Evolutionary conservation across 2,329 filamentous ascomycete species (phyloP).

Genomic region (Xylaria sp.): DNA sequence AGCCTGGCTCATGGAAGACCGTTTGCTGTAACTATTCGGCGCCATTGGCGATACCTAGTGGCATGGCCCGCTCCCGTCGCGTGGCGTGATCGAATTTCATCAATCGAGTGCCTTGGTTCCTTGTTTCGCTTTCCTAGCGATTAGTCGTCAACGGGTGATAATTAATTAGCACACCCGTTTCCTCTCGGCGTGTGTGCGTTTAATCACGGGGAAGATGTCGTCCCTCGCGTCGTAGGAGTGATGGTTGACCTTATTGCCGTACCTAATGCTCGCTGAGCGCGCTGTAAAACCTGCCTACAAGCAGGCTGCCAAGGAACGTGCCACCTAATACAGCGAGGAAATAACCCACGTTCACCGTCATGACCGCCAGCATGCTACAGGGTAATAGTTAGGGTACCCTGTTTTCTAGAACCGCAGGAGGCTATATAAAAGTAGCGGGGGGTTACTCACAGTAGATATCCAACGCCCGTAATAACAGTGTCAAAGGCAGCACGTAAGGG

Average conservation of each 20-base stretch:
- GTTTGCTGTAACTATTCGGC: neutral
- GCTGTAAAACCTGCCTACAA: constrained; percentile 73
- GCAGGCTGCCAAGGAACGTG: constrained; percentile 85
- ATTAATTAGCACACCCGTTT: neutral
- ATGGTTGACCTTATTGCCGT: constrained; percentile 11
- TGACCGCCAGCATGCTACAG: constrained; percentile 53
- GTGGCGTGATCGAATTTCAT: neutral
- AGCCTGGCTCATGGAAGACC: constrained; percentile 14
- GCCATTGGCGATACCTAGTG: neutral
- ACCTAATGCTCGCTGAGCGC: constrained; percentile 41
- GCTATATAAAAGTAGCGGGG: neutral
- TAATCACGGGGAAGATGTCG: neutral
- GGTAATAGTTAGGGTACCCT: constrained; percentile 14
- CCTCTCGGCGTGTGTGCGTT: neutral
- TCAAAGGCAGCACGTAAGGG: constrained; percentile 49
- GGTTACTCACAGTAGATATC: constrained; percentile 49
- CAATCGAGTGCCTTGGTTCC: neutral
- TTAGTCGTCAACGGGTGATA: neutral
- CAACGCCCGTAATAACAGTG: constrained; percentile 48
- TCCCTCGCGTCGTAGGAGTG: neutral
- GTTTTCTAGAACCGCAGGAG: neutral
- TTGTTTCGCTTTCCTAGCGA: neutral
- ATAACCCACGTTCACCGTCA: constrained; percentile 52
- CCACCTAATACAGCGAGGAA: constrained; percentile 50
- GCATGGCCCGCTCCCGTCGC: neutral